Base-by-base conservation (phyloP, 106 monocot genomes). In the Allium fistulosum region DNA sequence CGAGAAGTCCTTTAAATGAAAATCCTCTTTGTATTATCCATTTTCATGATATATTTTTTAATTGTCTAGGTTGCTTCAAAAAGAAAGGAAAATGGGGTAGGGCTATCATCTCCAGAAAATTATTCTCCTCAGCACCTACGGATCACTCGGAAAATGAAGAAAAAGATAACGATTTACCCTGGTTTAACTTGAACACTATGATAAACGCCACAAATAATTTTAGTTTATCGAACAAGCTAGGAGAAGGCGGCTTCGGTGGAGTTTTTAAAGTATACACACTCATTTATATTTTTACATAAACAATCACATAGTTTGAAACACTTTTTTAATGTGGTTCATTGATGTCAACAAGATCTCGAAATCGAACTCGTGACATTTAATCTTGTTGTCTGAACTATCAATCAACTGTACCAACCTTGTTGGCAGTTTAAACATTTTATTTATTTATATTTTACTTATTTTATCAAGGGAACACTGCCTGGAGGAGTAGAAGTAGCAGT, bases 401-500 rank as follows among this genome's bases (percentile, higher is more conserved):
- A 22, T 22, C 22, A 22, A 22, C 1, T 1, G 1, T 0, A 22
- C 22, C 22, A 22, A 22, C 22, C 22, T 22, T 0, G 22, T 1
- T 22, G 22, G 22, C 22, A 22, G 22, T 22, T 22, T 22, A 22
- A 22, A 22, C 22, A 22, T 22, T 22, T 22, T 27, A 37, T 7
- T 61, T 15, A 59, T 48, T 47, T 26, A 53, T 75, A 22, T 22
- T 22, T 22, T 22, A 22, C 22, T 22, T 22, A 22, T 46, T 12
- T 11, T 15, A 51, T 22, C 1, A 18, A 87, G 87, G 83, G 87
- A 11, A 63, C 49, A 17, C 46, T 87, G 50, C 73, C 68, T 3
- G 78, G 68, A 13, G 84, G 76, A 49, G 27, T 69, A 64, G 76
- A 76, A 37, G 50, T 88, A 26, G 88, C 88, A 1, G 80, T 88